These are phyloP conservation scores for Kalmanozyma brasiliensis DNA, from an alignment of 1,284 basidiomycete species.

Conservation along the genomic window DNA sequence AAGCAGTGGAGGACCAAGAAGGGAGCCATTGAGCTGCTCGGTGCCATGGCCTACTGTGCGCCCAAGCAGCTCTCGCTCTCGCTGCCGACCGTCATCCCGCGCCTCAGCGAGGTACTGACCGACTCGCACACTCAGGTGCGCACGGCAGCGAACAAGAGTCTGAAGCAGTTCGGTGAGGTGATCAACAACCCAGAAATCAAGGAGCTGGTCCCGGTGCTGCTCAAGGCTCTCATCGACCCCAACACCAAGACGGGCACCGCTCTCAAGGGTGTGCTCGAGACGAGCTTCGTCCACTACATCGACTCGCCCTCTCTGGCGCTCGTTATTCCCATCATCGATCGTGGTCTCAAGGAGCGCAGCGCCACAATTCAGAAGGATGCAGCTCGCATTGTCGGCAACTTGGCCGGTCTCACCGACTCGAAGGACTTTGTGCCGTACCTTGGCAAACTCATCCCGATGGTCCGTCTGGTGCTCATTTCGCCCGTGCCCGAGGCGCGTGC, in stretches of 20 bases:
- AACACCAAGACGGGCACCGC: slow-evolving; percentile 85
- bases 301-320: slow-evolving; percentile 97
- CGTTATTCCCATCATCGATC: slow-evolving; percentile 93
- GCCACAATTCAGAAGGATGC: slow-evolving; percentile 95
- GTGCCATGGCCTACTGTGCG: slow-evolving; percentile 98
- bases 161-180: slow-evolving; percentile 94
- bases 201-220: slow-evolving; percentile 85
- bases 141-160: slow-evolving; percentile 88
- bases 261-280: slow-evolving; percentile 84
- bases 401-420: slow-evolving; percentile 87
- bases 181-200: slow-evolving; percentile 79
- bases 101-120: slow-evolving; percentile 91
- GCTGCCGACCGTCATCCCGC: slow-evolving; percentile 94
- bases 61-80: slow-evolving; percentile 94
- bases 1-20: slow-evolving; percentile 99
- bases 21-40: slow-evolving; percentile 95
- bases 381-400: slow-evolving; percentile 95
- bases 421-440: slow-evolving; percentile 98
- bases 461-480: slow-evolving; percentile 86
- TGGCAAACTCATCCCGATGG: slow-evolving; percentile 84
- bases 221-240: slow-evolving; percentile 96
- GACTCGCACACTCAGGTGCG: slow-evolving; percentile 98
- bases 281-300: slow-evolving; percentile 97
- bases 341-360: slow-evolving; percentile 89
- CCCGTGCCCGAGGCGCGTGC: slow-evolving; percentile 97